Conservation (phyloP, 2,329 filamentous ascomycete genomes). For the Penicillium sp. region DNA sequence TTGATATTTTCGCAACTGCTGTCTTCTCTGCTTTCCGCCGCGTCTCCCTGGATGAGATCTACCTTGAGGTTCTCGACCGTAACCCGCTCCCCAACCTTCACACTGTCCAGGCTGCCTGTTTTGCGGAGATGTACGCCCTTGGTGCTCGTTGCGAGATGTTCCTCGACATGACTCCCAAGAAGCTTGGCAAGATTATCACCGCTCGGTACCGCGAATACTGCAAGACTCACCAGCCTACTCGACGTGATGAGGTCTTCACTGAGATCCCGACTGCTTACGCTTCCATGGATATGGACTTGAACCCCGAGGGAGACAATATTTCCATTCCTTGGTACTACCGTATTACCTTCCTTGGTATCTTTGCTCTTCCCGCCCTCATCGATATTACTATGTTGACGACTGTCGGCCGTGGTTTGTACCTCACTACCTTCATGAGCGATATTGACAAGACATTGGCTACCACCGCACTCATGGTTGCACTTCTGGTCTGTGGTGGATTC, state of each 20-base stretch:
- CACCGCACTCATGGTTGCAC: slow-evolving; percentile 2
- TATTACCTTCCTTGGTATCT: slow-evolving; percentile 3
- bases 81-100: slow-evolving; percentile 1
- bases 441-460: slow-evolving; percentile 6
- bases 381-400: slow-evolving; percentile 5
- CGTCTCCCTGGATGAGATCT: slow-evolving; percentile 1
- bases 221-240: slow-evolving; percentile 1
- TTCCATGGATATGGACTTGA: slow-evolving; percentile 2
- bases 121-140: slow-evolving; percentile 1
- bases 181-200: slow-evolving; percentile 1
- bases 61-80: slow-evolving; percentile 2
- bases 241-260: background rate
- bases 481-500: slow-evolving; percentile 1
- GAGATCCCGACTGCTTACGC: slow-evolving; percentile 3
- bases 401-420: slow-evolving; percentile 3
- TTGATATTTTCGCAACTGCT: background rate
- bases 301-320: slow-evolving; percentile 1
- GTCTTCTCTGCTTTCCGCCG: slow-evolving; percentile 3
- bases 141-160: slow-evolving; percentile 2
- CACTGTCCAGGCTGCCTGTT: slow-evolving; percentile 2
- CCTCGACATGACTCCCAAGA: slow-evolving; percentile 1
- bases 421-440: slow-evolving; percentile 5
- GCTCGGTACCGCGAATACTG: slow-evolving; percentile 4
- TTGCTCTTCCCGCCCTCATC: slow-evolving; percentile 1
- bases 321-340: background rate